phyloP scores from a whole-genome alignment of 345 rosid genomes.

The Melaleuca alternifolia region DNA sequence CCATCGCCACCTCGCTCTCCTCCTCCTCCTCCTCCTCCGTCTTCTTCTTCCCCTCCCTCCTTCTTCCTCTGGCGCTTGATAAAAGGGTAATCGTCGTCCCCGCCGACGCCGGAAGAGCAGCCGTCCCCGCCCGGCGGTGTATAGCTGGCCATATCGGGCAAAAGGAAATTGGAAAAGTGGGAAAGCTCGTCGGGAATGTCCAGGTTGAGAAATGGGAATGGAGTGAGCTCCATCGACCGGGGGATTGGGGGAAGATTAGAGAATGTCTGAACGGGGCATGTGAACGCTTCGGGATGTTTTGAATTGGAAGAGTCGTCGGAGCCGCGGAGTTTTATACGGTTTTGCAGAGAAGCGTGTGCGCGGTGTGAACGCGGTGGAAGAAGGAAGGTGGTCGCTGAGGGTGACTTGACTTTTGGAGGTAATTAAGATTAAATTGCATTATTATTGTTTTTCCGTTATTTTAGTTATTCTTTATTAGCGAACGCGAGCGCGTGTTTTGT shows the following conservation, averaged over 20 bases:
- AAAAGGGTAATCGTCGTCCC: not conserved
- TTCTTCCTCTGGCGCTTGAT: slow-evolving; percentile 26
- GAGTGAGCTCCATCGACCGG: slow-evolving; percentile 37
- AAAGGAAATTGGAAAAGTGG: slow-evolving; percentile 11
- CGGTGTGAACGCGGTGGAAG: slow-evolving; percentile 37
- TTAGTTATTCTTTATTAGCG: not conserved
- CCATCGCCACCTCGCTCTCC: not conserved
- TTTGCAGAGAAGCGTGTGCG: slow-evolving; percentile 38
- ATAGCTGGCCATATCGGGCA: slow-evolving; percentile 17
- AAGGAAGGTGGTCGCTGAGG: slow-evolving; percentile 18
- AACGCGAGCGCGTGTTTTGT: not conserved
- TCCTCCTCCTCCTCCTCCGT: not conserved
- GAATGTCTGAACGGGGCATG: slow-evolving; percentile 7
- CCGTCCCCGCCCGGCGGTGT: slow-evolving; percentile 7
- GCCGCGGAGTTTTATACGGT: not conserved
- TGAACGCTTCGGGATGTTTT: slow-evolving; percentile 12
- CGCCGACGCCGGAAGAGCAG: not conserved
- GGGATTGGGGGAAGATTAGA: not conserved
- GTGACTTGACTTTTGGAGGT: slow-evolving; percentile 33
- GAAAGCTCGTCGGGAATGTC: slow-evolving; percentile 22
- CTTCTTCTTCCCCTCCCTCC: slow-evolving; percentile 7
- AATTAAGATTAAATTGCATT: not conserved
- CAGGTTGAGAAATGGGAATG: slow-evolving; percentile 54
- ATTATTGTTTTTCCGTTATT: not conserved
- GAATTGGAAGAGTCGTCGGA: not conserved